Evolutionary conservation across 2,329 filamentous ascomycete genomes (phyloP).

Genomic region (Ceratocystis cacaofunesta): DNA sequence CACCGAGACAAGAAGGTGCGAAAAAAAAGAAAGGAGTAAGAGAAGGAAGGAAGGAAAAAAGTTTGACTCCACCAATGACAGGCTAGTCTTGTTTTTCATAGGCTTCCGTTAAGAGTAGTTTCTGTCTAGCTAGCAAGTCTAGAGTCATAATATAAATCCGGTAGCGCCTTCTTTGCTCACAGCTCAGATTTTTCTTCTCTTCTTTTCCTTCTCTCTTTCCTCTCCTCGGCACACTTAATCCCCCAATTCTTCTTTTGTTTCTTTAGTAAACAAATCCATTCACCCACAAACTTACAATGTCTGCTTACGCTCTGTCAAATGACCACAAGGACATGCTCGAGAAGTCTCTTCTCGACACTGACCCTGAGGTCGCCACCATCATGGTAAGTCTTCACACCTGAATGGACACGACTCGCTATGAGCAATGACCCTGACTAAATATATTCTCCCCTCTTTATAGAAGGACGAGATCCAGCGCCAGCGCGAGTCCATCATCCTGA

Average conservation of each 20-base stretch:
- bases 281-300: conserved; percentile 25
- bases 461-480: conserved; percentile 91
- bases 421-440: conserved; percentile 22
- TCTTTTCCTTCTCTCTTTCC: not conserved
- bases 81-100: not conserved
- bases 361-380: conserved; percentile 89
- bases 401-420: not conserved
- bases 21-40: conserved; percentile 4
- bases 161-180: conserved; percentile 7
- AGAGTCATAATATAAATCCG: conserved; percentile 5
- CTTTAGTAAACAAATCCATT: not conserved
- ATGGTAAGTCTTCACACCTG: conserved; percentile 49
- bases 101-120: conserved; percentile 4
- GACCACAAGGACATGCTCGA: conserved; percentile 69
- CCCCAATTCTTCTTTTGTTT: not conserved
- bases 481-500: conserved; percentile 95
- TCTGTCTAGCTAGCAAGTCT: not conserved
- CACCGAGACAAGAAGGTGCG: conserved; percentile 6
- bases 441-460: conserved; percentile 29
- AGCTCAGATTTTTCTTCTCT: not conserved
- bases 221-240: not conserved
- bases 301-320: conserved; percentile 37
- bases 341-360: conserved; percentile 78
- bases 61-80: conserved; percentile 11
- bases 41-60: conserved; percentile 8